Percentiles rank a stretch among this genome's conserved stretches.
Conservation (phyloP, 441 rosid genomes). For the Isatis lusitanica region DNA sequence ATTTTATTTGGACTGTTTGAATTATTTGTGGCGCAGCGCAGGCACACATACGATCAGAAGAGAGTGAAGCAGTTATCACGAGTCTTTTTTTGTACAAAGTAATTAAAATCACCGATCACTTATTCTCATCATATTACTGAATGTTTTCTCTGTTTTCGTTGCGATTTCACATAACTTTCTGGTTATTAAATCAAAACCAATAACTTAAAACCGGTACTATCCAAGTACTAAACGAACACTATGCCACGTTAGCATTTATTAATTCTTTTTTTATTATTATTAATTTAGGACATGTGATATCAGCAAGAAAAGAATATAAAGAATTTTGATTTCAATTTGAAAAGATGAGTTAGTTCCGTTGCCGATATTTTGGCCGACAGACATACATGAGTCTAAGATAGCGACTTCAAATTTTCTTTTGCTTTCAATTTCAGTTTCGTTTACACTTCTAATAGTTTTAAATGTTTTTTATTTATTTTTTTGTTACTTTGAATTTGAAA, state of each 20-base stretch:
- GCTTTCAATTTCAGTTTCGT: not conserved
- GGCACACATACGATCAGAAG: conserved; percentile 70
- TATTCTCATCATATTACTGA: too few species aligned
- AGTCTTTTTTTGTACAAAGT: too few species aligned
- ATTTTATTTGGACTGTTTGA: not conserved
- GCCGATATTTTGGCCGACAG: conserved; percentile 17
- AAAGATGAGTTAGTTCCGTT: not conserved
- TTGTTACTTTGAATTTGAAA: not conserved
- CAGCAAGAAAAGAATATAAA: not conserved
- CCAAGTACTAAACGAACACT: not conserved
- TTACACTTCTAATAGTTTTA: not conserved
- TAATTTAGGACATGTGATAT: not conserved
- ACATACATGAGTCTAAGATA: not conserved
- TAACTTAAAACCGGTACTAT: not conserved
- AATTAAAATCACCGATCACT: too few species aligned
- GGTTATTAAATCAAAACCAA: not conserved
- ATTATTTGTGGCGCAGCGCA: too few species aligned
- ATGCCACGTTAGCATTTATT: conserved; percentile 5
- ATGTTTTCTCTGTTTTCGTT: not conserved
- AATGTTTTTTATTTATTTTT: not conserved
- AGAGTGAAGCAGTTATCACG: conserved; percentile 58
- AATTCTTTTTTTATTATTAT: not conserved
- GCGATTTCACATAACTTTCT: not conserved
- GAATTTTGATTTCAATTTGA: not conserved
- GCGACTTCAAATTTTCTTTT: not conserved